These are phyloP conservation scores for Fusarium kyushuense DNA, from an alignment of 2,329 filamentous ascomycete genomes.

Conservation along the genomic window DNA sequence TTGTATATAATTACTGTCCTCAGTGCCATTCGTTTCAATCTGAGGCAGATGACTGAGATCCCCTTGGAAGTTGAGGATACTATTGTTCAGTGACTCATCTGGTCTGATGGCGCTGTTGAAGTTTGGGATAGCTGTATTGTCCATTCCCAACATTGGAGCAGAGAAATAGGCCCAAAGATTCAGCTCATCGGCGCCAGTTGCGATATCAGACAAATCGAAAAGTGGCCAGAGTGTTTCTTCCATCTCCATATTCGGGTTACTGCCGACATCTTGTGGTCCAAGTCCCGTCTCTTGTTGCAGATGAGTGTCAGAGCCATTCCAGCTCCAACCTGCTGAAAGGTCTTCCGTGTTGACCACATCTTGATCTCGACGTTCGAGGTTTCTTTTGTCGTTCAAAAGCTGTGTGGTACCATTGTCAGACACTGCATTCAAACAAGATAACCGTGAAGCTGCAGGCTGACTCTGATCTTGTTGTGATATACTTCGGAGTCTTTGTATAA, in stretches of 20 bases:
- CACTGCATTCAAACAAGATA: accelerated
- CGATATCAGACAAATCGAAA: not conserved
- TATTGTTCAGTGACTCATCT: not conserved
- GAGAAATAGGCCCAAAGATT: slow-evolving; percentile 19
- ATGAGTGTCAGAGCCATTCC: not conserved
- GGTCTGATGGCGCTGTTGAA: not conserved
- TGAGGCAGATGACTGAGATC: slow-evolving; percentile 4
- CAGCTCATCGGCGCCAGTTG: not conserved
- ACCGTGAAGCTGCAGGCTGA: accelerated
- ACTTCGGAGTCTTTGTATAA: slow-evolving; percentile 3
- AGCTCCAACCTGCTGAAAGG: not conserved
- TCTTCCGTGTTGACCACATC: not conserved
- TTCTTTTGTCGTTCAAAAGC: accelerated
- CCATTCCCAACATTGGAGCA: slow-evolving; percentile 4
- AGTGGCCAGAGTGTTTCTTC: slow-evolving; percentile 4
- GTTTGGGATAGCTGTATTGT: not conserved
- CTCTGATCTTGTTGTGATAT: not conserved
- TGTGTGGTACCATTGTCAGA: not conserved
- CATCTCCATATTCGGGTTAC: not conserved
- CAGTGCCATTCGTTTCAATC: not conserved
- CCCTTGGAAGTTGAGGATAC: slow-evolving; percentile 14
- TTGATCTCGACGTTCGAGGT: not conserved
- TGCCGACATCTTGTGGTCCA: not conserved
- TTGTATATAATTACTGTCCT: not conserved
- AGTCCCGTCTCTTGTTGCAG: not conserved